Evolutionary conservation across 768 basidiomycete species (phyloP), one percentile per base, ranked within the genome.

Genomic region (Lactarius indigo): DNA sequence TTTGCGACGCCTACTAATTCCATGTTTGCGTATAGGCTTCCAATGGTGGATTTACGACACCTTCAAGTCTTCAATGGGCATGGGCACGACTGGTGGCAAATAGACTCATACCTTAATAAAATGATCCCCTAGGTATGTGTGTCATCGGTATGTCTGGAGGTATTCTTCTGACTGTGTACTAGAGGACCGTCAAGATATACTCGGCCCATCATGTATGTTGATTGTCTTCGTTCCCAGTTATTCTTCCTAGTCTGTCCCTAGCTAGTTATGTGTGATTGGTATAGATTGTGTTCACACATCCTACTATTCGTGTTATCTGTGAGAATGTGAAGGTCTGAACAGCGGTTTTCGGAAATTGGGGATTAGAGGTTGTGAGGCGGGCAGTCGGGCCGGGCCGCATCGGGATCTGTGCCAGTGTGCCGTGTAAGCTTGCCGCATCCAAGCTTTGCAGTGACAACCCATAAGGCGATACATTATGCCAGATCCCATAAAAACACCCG

Each of bases 21-120:
- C 77, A 79, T 30, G 3, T 79, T 80, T 79, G 66, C 75, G 82
- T 69, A 82, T 79, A 80, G 92, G 90, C 74, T 91, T 91, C 89
- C 90, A 92, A 83, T 92, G 91, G 91, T 93, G 92, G 90, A 92
- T 94, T 78, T 94, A 94, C 76, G 93, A 94, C 76, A 81, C 85
- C 59, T 94, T 93, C 86, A 94, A 94, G 83, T 65, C 84, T 30
- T 75, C 87, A 61, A 89, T 93, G 88, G 91, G 91, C 74, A 82
- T 93, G 77, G 91, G 91, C 67, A 93, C 91, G 62, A 92, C 91
- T 42, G 91, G 91, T 81, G 91, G 91, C 77, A 93, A 93, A 80
- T 93, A 89, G 78, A 78, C 33, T 59, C 39, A 47, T 63, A 62
- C 61, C 61, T 30, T 37, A 18, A 35, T 30, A 28, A 63, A 59